Base-by-base conservation (phyloP, 1,139 yeast genomes). In the Spathaspora sp. region DNA sequence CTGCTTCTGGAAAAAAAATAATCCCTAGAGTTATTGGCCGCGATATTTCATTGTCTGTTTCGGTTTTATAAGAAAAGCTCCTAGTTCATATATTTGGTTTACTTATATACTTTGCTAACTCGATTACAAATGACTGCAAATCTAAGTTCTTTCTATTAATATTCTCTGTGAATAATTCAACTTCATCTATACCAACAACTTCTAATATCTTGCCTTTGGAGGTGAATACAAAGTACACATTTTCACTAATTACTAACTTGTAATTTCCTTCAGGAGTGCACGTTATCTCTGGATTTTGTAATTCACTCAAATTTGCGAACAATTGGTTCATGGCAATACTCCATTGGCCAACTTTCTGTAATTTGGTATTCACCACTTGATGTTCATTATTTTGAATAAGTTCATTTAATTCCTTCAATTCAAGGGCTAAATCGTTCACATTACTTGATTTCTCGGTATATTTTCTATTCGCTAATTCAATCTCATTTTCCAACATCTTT, bases 321-420 rank as follows among this genome's bases (percentile, higher is more conserved):
- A 68, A 53, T 15, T 59, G 63, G 42, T 60, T 66, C 58, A 65
- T 57, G 37, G 63, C 64, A 41, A 60, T 58, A 33, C 65, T 56
- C 72, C 71, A 67, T 45, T 63, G 62, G 20, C 69, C 71, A 39
- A 51, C 57, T 27, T 51, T 46, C 25, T 65, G 63, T 15, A 54
- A 47, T 27, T 58, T 53, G 41, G 51, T 47, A 33, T 48, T 38
- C 43, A 25, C 37, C 43, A 9, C 25, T 13, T 7, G 46, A 43
- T 11, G 43, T 38, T 7, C 44, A 42, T 10, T 45, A 4, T 18
- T 34, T 18, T 17, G 38, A 34, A 34, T 17, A 17, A 11, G 16
- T 17, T 34, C 23, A 17, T 34, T 34, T 34, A 34, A 34, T 16
- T 34, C 38, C 2, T 16, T 17, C 17, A 34, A 34, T 9, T 34